Base-by-base conservation (phyloP, 768 basidiomycete genomes). In the Boletus fagicola region DNA sequence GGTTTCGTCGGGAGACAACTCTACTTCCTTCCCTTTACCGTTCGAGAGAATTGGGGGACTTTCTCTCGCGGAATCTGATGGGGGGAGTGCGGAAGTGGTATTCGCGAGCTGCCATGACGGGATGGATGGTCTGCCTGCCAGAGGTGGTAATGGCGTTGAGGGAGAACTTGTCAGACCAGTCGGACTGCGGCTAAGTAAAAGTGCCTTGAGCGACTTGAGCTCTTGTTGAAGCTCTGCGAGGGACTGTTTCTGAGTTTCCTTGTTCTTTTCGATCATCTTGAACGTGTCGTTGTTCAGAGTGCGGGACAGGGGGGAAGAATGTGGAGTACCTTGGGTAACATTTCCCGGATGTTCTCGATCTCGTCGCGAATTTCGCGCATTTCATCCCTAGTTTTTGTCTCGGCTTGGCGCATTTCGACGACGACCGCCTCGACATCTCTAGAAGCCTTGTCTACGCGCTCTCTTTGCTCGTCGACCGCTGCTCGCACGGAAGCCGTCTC, bases 191-290 rank as follows among this genome's bases (percentile, higher is more conserved):
- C 84, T 91, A 9, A 95, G 79, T 9, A 98, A 76, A 26, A 98
- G 80, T 0, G 94, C 85, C 71, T 98, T 98, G 59, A 98, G 77
- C 0, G 95, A 98, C 68, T 94, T 94, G 65, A 98, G 81, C 68
- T 98, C 96, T 63, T 93, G 87, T 65, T 97, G 94, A 13, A 98
- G 79, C 64, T 98, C 96, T 52, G 80, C 75, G 15, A 98, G 78
- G 1, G 93, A 91, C 58, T 88, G 85, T 22, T 84, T 81, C 72
- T 97, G 94, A 15, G 83, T 80, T 53, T 92, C 88, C 69, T 93
- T 91, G 69, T 88, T 92, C 75, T 92, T 94, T 54, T 97, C 92
- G 52, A 97, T 88, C 90, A 98, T 92, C 95, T 98, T 61, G 52
- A 39, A 28, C 13, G 33, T 13, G 16, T 2, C 13, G 6, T 13